A percentile compares a stretch with the other conserved stretches of the same genome.
phyloP scores from a whole-genome alignment of 495 filamentous ascomycete species.

The Penicillium herquei region DNA sequence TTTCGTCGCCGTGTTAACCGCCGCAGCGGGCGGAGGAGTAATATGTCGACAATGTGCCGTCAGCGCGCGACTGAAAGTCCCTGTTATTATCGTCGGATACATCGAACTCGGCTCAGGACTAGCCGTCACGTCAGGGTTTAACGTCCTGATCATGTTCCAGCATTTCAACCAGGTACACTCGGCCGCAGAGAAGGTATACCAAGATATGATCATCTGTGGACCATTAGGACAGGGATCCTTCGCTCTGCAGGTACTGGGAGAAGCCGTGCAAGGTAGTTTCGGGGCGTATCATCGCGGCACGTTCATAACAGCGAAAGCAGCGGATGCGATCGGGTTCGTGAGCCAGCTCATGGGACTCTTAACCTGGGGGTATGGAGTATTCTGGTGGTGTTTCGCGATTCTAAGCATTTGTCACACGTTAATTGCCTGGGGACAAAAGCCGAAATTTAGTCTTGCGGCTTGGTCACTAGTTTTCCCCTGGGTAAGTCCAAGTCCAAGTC shows the following conservation, averaged over 20 bases:
- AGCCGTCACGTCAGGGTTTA: slow-evolving; percentile 20
- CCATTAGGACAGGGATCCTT: slow-evolving; percentile 35
- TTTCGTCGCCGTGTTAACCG: slow-evolving; percentile 28
- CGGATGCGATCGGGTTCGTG: slow-evolving; percentile 11
- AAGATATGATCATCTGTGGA: slow-evolving; percentile 40
- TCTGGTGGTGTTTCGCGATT: slow-evolving; percentile 36
- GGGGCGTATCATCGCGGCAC: slow-evolving; percentile 26
- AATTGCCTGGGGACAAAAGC: slow-evolving; percentile 13
- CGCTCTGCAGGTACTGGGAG: slow-evolving; percentile 29
- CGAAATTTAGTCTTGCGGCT: slow-evolving; percentile 21
- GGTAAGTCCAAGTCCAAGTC: slow-evolving; percentile 13
- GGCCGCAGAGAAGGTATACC: slow-evolving; percentile 20
- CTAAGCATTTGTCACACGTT: slow-evolving; percentile 31
- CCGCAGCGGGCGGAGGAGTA: slow-evolving; percentile 30
- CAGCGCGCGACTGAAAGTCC: slow-evolving; percentile 28
- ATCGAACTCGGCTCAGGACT: slow-evolving; percentile 30
- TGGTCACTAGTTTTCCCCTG: slow-evolving; percentile 34
- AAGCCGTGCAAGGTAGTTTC: slow-evolving; percentile 22
- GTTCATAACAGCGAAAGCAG: slow-evolving; percentile 25
- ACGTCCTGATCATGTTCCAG: slow-evolving; percentile 23
- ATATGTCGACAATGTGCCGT: slow-evolving; percentile 20
- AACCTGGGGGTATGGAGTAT: slow-evolving; percentile 30
- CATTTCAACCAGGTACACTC: slow-evolving; percentile 25
- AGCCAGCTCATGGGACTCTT: slow-evolving; percentile 27
- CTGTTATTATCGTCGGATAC: slow-evolving; percentile 32